Evolutionary conservation across 768 basidiomycete genomes (phyloP), one percentile per base, ranked within the genome.

Genomic region (Punctularia strigosozonata): DNA sequence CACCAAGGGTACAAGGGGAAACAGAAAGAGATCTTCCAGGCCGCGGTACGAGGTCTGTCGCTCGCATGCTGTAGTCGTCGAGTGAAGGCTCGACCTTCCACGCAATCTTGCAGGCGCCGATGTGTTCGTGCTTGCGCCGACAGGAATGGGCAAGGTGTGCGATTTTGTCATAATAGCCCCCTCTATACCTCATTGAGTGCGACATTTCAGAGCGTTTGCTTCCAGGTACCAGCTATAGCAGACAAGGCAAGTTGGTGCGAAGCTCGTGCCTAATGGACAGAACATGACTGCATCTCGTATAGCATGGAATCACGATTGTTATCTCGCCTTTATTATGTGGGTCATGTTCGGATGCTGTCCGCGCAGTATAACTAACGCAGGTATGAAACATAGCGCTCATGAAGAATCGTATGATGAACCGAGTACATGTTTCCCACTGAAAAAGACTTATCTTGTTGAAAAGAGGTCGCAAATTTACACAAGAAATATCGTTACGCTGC

Each of bases 371-470:
- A 26, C 31, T 22, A 14, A 19, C 40, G 30, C 37, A 33, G 18
- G 25, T 13, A 7, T 13, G 28, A 12, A 3, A 6, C 22, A 10
- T 43, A 86, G 86, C 85, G 17, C 59, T 89, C 19, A 88, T 89
- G 77, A 79, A 80, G 56, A 78, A 88, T 49, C 86, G 84, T 83
- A 46, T n/a, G n/a, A n/a, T n/a, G n/a, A n/a, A n/a, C n/a, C n/a
- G n/a, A 56, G 70, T 55, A 10, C 10, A 19, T 22, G 5, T n/a
- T 17, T n/a, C 25, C 25, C 8, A 18, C 18, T n/a, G 25, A 5
- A 5, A 28, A 21, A 14, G 5, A 12, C 10, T 36, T 4, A n/a
- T 6, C 4, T 24, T 21, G 22, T 28, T n/a, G 44, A 14, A 14
- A 26, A 87, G 83, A 87, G 65, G 68, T 86, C n/a, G 59, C 73